These are phyloP conservation scores for Penicillium italicum DNA, from an alignment of 2,329 filamentous ascomycete genomes.

Conservation along the genomic window DNA sequence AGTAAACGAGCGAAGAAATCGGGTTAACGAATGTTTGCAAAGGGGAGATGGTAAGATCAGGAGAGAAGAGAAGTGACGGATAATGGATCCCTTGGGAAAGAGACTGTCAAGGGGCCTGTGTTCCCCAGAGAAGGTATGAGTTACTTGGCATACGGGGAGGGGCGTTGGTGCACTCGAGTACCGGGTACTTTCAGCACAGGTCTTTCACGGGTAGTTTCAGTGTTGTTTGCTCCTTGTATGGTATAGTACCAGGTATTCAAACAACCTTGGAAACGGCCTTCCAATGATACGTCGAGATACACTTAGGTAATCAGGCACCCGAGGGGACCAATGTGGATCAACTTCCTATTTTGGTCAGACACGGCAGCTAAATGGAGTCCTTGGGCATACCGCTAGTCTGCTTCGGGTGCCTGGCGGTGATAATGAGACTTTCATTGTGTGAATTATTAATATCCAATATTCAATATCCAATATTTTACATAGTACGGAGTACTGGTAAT, in stretches of 20 bases:
- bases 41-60: conserved; percentile 9
- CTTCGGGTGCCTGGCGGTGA: background rate
- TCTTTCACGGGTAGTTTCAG: background rate
- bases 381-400: background rate
- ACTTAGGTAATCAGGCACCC: conserved; percentile 21
- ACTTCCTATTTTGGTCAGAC: conserved; percentile 12
- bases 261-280: background rate
- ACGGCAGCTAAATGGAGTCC: conserved; percentile 11
- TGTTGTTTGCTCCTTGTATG: conserved; percentile 11
- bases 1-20: conserved; percentile 6
- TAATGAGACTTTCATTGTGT: conserved; percentile 4
- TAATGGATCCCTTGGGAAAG: conserved; percentile 12
- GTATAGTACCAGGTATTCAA: background rate
- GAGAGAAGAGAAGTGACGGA: conserved; percentile 13
- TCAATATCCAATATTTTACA: background rate
- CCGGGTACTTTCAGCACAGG: conserved; percentile 1
- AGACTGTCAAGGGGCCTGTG: conserved; percentile 16
- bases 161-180: background rate
- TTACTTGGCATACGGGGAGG: conserved; percentile 1
- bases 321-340: conserved; percentile 14
- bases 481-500: too few species aligned
- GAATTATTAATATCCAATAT: background rate
- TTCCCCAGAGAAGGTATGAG: conserved; percentile 14
- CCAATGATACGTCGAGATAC: conserved; percentile 3
- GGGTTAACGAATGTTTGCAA: conserved; percentile 15